A percentile compares a stretch with the other conserved stretches of the same genome.
Evolutionary conservation across 805 yeast species (phyloP).

Genomic region (Wickerhamiella hasegawae): DNA sequence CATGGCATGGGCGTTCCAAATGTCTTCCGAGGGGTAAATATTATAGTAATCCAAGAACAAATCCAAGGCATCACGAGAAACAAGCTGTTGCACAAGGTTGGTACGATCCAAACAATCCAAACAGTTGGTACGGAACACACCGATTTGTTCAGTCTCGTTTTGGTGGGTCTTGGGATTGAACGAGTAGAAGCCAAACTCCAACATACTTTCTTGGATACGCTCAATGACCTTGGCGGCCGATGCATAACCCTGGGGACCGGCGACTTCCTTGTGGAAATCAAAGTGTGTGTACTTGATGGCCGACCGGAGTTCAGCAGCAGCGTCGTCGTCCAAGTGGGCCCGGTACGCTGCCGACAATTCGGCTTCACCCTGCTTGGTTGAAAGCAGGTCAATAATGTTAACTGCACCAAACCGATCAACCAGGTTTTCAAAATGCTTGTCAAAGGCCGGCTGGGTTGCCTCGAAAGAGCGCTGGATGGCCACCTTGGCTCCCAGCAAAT

Average conservation of each 20-base stretch:
- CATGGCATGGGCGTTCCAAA: slow-evolving; percentile 60
- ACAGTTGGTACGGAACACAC: slow-evolving; percentile 87
- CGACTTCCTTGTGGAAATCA: slow-evolving; percentile 87
- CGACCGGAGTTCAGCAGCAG: slow-evolving; percentile 16
- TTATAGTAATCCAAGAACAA: slow-evolving; percentile 28
- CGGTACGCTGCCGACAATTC: slow-evolving; percentile 54
- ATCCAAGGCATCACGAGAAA: slow-evolving; percentile 54
- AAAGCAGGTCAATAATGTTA: slow-evolving; percentile 74
- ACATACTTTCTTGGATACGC: slow-evolving; percentile 45
- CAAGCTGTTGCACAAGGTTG: slow-evolving; percentile 61
- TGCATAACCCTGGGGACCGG: slow-evolving; percentile 67
- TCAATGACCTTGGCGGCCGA: slow-evolving; percentile 61
- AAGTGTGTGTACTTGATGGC: slow-evolving; percentile 55
- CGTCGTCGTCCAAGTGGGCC: slow-evolving; percentile 35
- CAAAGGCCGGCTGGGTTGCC: slow-evolving; percentile 84
- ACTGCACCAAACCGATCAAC: slow-evolving; percentile 70
- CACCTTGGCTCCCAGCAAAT: slow-evolving; percentile 80
- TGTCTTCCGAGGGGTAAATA: slow-evolving; percentile 30
- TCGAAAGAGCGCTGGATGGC: slow-evolving; percentile 76
- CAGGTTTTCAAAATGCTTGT: slow-evolving; percentile 58
- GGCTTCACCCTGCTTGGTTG: slow-evolving; percentile 64
- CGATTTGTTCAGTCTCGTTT: slow-evolving; percentile 61
- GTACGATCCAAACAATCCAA: slow-evolving; percentile 92
- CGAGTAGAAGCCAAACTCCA: slow-evolving; percentile 69
- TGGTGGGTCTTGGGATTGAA: slow-evolving; percentile 43